Base-by-base conservation (phyloP, 2,329 filamentous ascomycete genomes). In the Amauroascus verrucosus region DNA sequence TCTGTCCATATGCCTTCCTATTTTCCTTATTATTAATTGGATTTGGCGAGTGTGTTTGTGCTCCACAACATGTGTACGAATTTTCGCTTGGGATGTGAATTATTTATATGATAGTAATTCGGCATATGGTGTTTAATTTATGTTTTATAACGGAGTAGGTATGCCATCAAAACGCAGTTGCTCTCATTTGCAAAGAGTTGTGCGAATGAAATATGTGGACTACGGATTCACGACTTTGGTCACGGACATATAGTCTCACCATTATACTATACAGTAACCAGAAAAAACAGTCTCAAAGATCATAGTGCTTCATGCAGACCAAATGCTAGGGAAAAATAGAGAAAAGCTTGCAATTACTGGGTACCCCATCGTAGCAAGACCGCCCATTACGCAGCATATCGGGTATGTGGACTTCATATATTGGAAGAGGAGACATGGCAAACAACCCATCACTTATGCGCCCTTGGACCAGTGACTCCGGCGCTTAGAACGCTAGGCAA, bases 401-500 rank as follows among this genome's bases (percentile, higher is more conserved):
- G 22, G 13, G 41, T 45, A 45, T 24, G 20, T 41, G 38, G 3
- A 40, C 37, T 40, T 14, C n/a, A 13, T 43, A 43, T 2, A 24
- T 26, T 5, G 40, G 6, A 18, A 8, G 28, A n/a, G 8, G 4
- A 45, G 13, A 45, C 13, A 22, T 16, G 7, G 24, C 3, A 41
- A 28, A 30, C 20, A 13, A 8, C 1, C 38, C 22, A 45, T 65
- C 56, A 72, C 58, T 69, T 75, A 61, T 75, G 72, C 54, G 64
- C 60, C 48, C 66, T 88, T 32, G 83, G 77, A 55, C 82, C 80
- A 59, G 85, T 86, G 35, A 98, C 91, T 58, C 93, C 93, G 46
- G 93, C 93, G n/a, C 89, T 88, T 68, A 98, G 90, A 7, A 98
- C 91, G 62, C 89, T 89, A 0, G 93, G 93, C 59, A 97, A 75